Base-by-base conservation (phyloP, 306 rosid species). In the Lathyrus oleraceus region DNA sequence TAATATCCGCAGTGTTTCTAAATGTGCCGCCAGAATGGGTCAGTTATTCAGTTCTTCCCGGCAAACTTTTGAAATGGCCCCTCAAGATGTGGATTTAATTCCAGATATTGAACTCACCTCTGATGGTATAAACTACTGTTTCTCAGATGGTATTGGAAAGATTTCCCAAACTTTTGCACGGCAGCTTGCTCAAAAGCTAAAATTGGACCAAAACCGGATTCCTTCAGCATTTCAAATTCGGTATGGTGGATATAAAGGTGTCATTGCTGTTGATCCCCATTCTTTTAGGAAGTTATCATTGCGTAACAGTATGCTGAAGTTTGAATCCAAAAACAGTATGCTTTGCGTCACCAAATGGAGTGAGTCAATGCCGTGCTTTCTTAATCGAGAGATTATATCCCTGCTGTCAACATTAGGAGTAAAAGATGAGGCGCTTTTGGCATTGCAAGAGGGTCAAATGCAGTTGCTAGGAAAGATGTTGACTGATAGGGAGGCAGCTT, bases 21-120 rank as follows among this genome's bases (percentile, higher is more conserved):
- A 90, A 81, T 93, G 98, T 73, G 98, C 98, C 17, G 97, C 98
- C 40, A 85, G 98, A 83, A 93, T 93, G 98, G 98, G 98, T 70
- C 98, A 93, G 80, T 73, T 93, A 62, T 93, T 93, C 82, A 93
- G 98, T 74, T 88, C 97, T 40, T 90, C 98, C 36, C 75, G 27
- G 39, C 98, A 88, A 87, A 90, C 94, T 65, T 72, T 87, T 71
- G 82, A 61, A 66, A 93, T 93, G 59, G 70, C 86, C 43, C 48
- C 67, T 8, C 91, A 82, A 61, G 98, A 93, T 23, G 87, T 90
- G 38, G 97, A 93, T 78, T 64, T 88, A 13, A 90, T 93, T 81
- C 96, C 96, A n/a, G 98, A 93, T 60, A 65, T 93, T 69, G 90
- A 88, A 85, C 63, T 81, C 54, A 67, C 72, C 47, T 2, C 80